Conservation (phyloP, 352 stramenopile species). For the Phytophthora rubi region DNA sequence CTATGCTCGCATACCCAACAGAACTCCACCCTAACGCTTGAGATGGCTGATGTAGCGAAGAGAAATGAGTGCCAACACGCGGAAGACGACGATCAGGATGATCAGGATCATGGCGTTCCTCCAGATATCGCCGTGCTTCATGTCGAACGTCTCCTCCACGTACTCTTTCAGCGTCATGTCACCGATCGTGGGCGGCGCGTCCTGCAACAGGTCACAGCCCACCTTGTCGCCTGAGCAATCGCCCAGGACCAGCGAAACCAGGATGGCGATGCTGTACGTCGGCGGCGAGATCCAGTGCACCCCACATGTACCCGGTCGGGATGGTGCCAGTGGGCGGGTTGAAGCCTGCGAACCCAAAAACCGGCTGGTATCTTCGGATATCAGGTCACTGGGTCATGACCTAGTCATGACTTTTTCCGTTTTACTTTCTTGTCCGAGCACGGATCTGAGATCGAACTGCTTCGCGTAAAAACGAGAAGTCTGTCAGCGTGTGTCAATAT, state of each 20-base stretch:
- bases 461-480: too few species aligned
- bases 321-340: constrained; percentile 57
- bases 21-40: too few species aligned
- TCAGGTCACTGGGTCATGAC: too few species aligned
- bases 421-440: too few species aligned
- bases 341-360: constrained; percentile 63
- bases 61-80: constrained; percentile 21
- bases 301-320: constrained; percentile 59
- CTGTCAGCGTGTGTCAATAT: too few species aligned
- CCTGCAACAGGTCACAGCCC: constrained; percentile 38
- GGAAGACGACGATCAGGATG: constrained; percentile 49
- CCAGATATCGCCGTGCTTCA: constrained; percentile 61
- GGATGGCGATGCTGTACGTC: constrained; percentile 51
- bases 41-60: too few species aligned
- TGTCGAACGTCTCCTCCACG: constrained; percentile 53
- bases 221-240: constrained; percentile 38
- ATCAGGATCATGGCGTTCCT: constrained; percentile 50
- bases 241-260: constrained; percentile 45
- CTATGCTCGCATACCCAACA: too few species aligned
- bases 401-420: too few species aligned
- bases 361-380: too few species aligned
- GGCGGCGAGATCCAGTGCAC: constrained; percentile 60
- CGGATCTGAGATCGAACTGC: too few species aligned
- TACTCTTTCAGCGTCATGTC: constrained; percentile 57
- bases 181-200: constrained; percentile 7